Conservation (phyloP, 352 stramenopile species). For the Phytophthora agathidicida region DNA sequence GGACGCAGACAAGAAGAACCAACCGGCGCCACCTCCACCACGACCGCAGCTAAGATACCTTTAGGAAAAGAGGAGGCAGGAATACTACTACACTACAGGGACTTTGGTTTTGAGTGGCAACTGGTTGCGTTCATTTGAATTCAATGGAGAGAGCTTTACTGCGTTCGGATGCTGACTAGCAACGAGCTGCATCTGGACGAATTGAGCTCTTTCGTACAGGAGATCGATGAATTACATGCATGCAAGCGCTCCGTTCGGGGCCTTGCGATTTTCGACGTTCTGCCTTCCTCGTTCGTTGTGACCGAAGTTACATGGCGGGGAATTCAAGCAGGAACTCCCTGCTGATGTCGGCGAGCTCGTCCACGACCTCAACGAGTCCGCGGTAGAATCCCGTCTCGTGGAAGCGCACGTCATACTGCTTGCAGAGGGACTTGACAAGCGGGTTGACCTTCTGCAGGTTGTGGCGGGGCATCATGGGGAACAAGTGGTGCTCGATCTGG, state of each 20-base stretch:
- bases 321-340: conserved; percentile 97
- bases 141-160: background rate
- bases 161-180: conserved; percentile 12
- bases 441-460: conserved; percentile 95
- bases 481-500: conserved; percentile 99
- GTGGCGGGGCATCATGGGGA: conserved; percentile 97
- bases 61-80: background rate
- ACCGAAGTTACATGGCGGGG: conserved; percentile 95
- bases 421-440: conserved; percentile 97
- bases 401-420: conserved; percentile 96
- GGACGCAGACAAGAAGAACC: conserved; percentile 33
- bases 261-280: conserved; percentile 7
- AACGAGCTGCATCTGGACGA: conserved; percentile 1
- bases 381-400: conserved; percentile 95
- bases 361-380: conserved; percentile 95
- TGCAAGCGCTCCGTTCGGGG: conserved; percentile 23
- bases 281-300: background rate
- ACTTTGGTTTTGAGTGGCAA: background rate
- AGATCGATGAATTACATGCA: conserved; percentile 27
- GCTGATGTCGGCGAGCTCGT: conserved; percentile 93
- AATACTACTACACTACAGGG: conserved; percentile 11
- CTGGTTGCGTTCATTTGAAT: too few relatives aligned
- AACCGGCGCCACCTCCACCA: conserved; percentile 62
- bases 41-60: conserved; percentile 56
- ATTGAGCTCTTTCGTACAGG: conserved; percentile 14